Evolutionary conservation across 2,329 filamentous ascomycete genomes (phyloP).

Genomic region (Neopestalotiopsis sp.): DNA sequence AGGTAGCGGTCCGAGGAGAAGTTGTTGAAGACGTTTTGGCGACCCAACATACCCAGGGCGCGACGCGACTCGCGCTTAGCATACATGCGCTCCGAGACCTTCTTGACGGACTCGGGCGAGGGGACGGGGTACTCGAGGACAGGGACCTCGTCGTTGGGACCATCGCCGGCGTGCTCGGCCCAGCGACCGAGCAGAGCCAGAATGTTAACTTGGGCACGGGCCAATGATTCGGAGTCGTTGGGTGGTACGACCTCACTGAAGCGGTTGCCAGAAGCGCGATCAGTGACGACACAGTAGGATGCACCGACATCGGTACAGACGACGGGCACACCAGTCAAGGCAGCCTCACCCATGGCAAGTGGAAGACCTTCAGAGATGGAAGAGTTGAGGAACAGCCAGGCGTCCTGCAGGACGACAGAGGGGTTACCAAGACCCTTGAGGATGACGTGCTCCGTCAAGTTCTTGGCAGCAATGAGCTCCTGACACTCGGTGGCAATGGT

Average conservation of each 20-base stretch:
- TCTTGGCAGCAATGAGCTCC: slow-evolving; percentile 15
- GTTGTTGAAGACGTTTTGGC: slow-evolving; percentile 14
- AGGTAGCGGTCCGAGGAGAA: slow-evolving; percentile 13
- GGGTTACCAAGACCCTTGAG: slow-evolving; percentile 12
- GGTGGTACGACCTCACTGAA: slow-evolving; percentile 16
- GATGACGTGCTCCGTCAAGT: background rate
- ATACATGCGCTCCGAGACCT: slow-evolving; percentile 11
- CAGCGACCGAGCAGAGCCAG: slow-evolving; percentile 8
- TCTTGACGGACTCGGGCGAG: slow-evolving; percentile 6
- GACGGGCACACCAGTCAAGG: slow-evolving; percentile 14
- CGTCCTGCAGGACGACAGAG: slow-evolving; percentile 11
- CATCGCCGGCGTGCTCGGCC: slow-evolving; percentile 2
- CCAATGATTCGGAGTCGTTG: slow-evolving; percentile 11
- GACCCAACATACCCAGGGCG: slow-evolving; percentile 11
- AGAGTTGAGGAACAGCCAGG: slow-evolving; percentile 14
- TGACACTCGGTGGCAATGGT: slow-evolving; percentile 12
- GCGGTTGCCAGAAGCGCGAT: slow-evolving; percentile 5
- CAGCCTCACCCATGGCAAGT: slow-evolving; percentile 14
- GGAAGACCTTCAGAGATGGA: slow-evolving; percentile 15
- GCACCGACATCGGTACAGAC: slow-evolving; percentile 15
- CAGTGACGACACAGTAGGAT: slow-evolving; percentile 14
- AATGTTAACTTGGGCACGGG: slow-evolving; percentile 9
- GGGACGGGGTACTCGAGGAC: slow-evolving; percentile 10
- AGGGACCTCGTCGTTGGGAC: background rate
- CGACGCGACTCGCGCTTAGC: slow-evolving; percentile 11